Evolutionary conservation across 371 early-diverging fungal species (phyloP).

Genomic region (Amoeboaphelidium protococcarum): DNA sequence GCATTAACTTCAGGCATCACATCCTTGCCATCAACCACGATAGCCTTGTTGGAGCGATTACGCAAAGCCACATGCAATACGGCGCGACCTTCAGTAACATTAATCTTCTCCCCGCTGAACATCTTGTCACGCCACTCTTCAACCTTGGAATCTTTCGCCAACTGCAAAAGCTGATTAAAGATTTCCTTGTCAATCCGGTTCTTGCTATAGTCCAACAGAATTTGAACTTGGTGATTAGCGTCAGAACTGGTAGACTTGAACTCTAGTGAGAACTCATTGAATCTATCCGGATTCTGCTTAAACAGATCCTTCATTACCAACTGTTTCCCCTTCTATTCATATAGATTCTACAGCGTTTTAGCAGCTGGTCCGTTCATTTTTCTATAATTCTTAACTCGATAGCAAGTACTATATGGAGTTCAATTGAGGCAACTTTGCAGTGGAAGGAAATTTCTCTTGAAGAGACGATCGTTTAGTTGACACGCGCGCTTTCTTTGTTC

Average conservation of each 20-base stretch:
- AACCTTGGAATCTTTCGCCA: slow-evolving; percentile 61
- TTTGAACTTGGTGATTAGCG: slow-evolving; percentile 16
- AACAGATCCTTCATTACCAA: slow-evolving; percentile 61
- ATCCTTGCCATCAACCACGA: slow-evolving; percentile 51
- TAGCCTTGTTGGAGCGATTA: slow-evolving; percentile 49
- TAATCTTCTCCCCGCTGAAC: slow-evolving; percentile 87
- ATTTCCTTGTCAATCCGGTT: slow-evolving; percentile 60
- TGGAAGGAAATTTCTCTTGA: too few species aligned
- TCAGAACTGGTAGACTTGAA: slow-evolving; percentile 24
- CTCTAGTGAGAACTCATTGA: slow-evolving; percentile 38
- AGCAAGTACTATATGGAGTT: too few species aligned
- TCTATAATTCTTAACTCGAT: too few species aligned
- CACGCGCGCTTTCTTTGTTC: too few species aligned
- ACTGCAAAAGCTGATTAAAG: slow-evolving; percentile 37
- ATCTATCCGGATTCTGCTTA: slow-evolving; percentile 38
- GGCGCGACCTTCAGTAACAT: slow-evolving; percentile 90
- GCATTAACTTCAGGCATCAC: slow-evolving; percentile 80
- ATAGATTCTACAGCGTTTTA: too few species aligned
- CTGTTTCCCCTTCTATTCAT: too few species aligned
- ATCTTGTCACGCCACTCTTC: slow-evolving; percentile 61
- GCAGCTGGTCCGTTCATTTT: too few species aligned
- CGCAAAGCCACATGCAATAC: slow-evolving; percentile 92
- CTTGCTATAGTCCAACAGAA: slow-evolving; percentile 82
- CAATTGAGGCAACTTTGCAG: too few species aligned
- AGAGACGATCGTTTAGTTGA: too few species aligned